Evolutionary conservation across 176 grass and related monocot species (phyloP).

Genomic region (maize (Zea mays)): DNA sequence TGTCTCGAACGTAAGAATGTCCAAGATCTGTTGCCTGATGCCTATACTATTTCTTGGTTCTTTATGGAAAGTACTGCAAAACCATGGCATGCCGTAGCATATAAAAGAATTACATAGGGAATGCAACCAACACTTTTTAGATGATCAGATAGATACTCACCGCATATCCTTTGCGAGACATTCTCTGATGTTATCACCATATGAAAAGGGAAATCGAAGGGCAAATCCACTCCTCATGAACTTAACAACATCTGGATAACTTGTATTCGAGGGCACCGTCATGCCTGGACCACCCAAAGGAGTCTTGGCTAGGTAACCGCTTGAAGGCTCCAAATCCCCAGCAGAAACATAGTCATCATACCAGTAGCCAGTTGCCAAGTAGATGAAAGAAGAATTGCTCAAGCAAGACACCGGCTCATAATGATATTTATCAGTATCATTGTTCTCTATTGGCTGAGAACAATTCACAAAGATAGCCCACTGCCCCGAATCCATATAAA

Average conservation of each 20-base stretch:
- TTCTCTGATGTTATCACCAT: rapidly evolving
- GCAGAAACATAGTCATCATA: rapidly evolving
- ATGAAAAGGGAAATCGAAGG: neutral
- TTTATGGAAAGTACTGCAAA: neutral
- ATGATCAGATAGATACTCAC: neutral
- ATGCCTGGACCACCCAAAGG: neutral
- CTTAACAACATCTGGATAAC: constrained; percentile 5
- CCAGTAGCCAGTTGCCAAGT: neutral
- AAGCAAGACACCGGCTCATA: constrained; percentile 26
- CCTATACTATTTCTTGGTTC: neutral
- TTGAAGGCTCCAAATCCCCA: constrained; percentile 7
- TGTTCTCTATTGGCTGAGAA: neutral
- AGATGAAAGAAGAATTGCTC: constrained; percentile 34
- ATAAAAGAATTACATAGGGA: neutral
- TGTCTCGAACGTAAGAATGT: neutral
- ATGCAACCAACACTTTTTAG: neutral
- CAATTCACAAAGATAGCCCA: constrained; percentile 38
- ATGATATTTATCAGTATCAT: too few relatives aligned
- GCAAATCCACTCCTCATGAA: constrained; percentile 22
- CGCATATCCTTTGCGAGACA: rapidly evolving
- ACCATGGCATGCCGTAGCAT: neutral
- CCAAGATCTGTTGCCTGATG: neutral
- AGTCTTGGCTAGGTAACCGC: constrained; percentile 30
- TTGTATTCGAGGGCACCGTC: neutral
- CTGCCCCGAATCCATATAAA: too few relatives aligned